Conservation (phyloP, 208 protist species). For the Vickermania ingenoplastis region DNA sequence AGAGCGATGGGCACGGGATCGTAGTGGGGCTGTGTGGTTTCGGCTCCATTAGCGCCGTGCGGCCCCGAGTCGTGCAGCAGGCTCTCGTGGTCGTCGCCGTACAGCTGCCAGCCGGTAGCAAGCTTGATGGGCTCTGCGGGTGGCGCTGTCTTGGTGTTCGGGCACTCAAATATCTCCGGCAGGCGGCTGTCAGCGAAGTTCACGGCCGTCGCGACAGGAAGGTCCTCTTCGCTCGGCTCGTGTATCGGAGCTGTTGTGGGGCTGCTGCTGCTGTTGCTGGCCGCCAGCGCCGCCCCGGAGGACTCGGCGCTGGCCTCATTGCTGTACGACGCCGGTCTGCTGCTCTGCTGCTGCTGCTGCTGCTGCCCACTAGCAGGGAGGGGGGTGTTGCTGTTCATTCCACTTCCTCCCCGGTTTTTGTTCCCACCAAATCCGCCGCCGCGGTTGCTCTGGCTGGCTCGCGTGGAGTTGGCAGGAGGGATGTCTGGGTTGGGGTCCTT, state of each 20-base stretch:
- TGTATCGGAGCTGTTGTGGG: slow-evolving; percentile 6
- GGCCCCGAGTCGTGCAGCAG: slow-evolving; percentile 8
- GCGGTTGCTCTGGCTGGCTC: no score
- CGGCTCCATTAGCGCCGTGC: not conserved
- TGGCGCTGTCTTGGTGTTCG: slow-evolving; percentile 42
- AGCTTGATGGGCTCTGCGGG: slow-evolving; percentile 40
- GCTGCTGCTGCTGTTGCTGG: not conserved
- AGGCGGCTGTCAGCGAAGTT: slow-evolving; percentile 44
- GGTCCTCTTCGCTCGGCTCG: slow-evolving; percentile 20
- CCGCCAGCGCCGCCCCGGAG: not conserved
- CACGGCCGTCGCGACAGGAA: slow-evolving; percentile 20
- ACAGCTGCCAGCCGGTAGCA: slow-evolving; percentile 66
- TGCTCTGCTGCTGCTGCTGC: no score
- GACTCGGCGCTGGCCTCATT: no score
- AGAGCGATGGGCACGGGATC: slow-evolving; percentile 64
- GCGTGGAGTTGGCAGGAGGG: no score
- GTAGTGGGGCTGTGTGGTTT: slow-evolving; percentile 14
- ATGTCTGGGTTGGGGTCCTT: no score
- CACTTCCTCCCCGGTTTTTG: no score
- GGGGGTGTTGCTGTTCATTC: no score
- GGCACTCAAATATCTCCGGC: slow-evolving; percentile 44
- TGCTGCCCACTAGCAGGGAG: no score
- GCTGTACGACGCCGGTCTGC: no score
- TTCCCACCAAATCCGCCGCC: no score
- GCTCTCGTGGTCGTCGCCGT: slow-evolving; percentile 65